phyloP scores from a whole-genome alignment of 768 basidiomycete species.

The Kwoniella newhampshirensis region DNA sequence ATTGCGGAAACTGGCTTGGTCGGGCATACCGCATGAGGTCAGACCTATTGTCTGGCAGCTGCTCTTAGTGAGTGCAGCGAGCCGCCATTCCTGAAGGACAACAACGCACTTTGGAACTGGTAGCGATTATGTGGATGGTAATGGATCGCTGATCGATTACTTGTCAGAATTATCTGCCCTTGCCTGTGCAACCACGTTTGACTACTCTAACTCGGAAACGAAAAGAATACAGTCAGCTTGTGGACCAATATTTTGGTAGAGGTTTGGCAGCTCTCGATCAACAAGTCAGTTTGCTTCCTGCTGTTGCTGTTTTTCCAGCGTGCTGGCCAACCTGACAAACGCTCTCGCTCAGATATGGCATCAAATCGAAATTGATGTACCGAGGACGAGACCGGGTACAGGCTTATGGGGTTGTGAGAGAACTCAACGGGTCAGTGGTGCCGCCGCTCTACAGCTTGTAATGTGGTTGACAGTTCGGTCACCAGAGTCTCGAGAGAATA shows the following conservation, averaged over 20 bases:
- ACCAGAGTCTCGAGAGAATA: slow-evolving; percentile 85
- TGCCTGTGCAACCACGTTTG: slow-evolving; percentile 71
- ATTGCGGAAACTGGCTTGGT: slow-evolving; percentile 89
- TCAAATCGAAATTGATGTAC: slow-evolving; percentile 98
- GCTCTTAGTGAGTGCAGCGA: slow-evolving; percentile 66
- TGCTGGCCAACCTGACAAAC: not conserved
- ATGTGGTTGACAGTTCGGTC: not conserved
- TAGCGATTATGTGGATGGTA: too few species aligned
- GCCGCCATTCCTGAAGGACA: too few species aligned
- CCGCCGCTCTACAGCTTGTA: not conserved
- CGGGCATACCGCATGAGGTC: slow-evolving; percentile 82
- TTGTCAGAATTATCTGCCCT: slow-evolving; percentile 82
- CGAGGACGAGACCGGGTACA: slow-evolving; percentile 88
- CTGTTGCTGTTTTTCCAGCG: not conserved
- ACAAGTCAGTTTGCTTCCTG: slow-evolving; percentile 49
- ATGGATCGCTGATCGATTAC: not conserved
- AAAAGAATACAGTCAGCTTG: slow-evolving; percentile 84
- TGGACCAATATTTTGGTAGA: slow-evolving; percentile 82
- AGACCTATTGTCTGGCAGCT: slow-evolving; percentile 93
- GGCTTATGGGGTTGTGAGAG: slow-evolving; percentile 83
- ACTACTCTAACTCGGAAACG: slow-evolving; percentile 83
- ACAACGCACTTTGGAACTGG: too few species aligned
- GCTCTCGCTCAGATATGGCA: slow-evolving; percentile 77
- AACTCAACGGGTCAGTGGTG: slow-evolving; percentile 76
- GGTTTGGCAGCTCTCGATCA: slow-evolving; percentile 85